A percentile compares a stretch with the other conserved stretches of the same genome.
phyloP scores from a whole-genome alignment of 805 yeast species.

The Metschnikowia picachoensis region DNA sequence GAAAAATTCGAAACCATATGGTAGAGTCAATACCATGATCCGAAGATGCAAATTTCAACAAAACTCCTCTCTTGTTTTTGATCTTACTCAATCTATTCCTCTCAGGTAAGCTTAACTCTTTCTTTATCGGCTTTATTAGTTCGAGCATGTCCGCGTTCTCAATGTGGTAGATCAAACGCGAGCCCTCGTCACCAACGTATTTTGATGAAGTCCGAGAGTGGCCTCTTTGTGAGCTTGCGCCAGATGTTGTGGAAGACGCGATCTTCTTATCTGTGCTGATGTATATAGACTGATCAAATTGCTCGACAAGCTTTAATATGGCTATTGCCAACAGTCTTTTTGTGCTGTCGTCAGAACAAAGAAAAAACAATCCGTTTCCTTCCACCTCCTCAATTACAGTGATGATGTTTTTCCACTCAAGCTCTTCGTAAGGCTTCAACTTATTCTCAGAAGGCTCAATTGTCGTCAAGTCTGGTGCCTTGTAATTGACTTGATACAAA shows the following conservation, averaged over 20 bases:
- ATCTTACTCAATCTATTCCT: slow-evolving; percentile 64
- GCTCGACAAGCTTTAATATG: slow-evolving; percentile 73
- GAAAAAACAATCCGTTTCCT: slow-evolving; percentile 88
- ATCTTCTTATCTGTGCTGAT: slow-evolving; percentile 37
- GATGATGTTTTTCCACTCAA: slow-evolving; percentile 74
- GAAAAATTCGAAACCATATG: slow-evolving; percentile 89
- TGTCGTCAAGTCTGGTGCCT: slow-evolving; percentile 33
- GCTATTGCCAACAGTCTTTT: slow-evolving; percentile 73
- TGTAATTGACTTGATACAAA: slow-evolving; percentile 42
- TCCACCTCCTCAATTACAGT: slow-evolving; percentile 92
- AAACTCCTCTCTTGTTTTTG: slow-evolving; percentile 57
- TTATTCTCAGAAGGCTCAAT: slow-evolving; percentile 15
- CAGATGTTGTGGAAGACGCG: slow-evolving; percentile 19
- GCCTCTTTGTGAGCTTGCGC: slow-evolving; percentile 14
- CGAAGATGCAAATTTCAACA: slow-evolving; percentile 80
- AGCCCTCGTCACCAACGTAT: slow-evolving; percentile 75
- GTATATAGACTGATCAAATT: slow-evolving; percentile 79
- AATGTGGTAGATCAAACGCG: slow-evolving; percentile 70
- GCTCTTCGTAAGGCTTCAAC: slow-evolving; percentile 47
- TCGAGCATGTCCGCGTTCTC: slow-evolving; percentile 67
- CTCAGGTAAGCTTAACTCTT: slow-evolving; percentile 70
- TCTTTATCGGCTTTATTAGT: slow-evolving; percentile 49
- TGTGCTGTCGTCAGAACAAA: slow-evolving; percentile 80
- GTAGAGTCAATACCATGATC: slow-evolving; percentile 95
- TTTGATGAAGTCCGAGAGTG: slow-evolving; percentile 63